phyloP scores from a whole-genome alignment of 2,329 filamentous ascomycete species.

The Colletotrichum sp. region DNA sequence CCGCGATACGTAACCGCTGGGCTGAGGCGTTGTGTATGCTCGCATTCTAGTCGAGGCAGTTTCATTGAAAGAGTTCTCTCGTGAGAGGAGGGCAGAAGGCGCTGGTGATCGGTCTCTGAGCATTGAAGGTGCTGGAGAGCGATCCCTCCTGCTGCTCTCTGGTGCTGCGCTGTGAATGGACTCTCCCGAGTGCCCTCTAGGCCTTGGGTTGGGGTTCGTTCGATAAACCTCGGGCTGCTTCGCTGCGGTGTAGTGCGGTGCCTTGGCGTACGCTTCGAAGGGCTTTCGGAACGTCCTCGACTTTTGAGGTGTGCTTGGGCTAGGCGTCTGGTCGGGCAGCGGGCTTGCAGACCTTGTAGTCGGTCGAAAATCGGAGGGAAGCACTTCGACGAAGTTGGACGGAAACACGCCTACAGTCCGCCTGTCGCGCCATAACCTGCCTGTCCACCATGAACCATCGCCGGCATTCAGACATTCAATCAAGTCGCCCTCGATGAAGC shows the following conservation, averaged over 20 bases:
- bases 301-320: slow-evolving; percentile 61
- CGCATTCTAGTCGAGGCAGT: slow-evolving; percentile 20
- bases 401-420: slow-evolving; percentile 92
- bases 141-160: slow-evolving; percentile 8
- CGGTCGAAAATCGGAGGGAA: slow-evolving; percentile 85
- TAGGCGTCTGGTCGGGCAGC: slow-evolving; percentile 60
- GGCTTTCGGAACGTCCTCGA: slow-evolving; percentile 69
- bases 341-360: slow-evolving; percentile 65
- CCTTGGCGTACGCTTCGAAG: slow-evolving; percentile 70
- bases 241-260: slow-evolving; percentile 68
- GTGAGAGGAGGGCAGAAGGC: slow-evolving; percentile 21
- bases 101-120: slow-evolving; percentile 17
- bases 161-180: slow-evolving; percentile 31
- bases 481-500: slow-evolving; percentile 95
- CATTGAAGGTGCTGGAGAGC: slow-evolving; percentile 19
- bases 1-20: slow-evolving; percentile 15
- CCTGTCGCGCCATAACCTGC: slow-evolving; percentile 85
- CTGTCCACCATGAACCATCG: slow-evolving; percentile 99
- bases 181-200: slow-evolving; percentile 45
- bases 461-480: slow-evolving; percentile 98
- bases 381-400: slow-evolving; percentile 94
- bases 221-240: slow-evolving; percentile 64
- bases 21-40: slow-evolving; percentile 16
- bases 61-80: slow-evolving; percentile 19
- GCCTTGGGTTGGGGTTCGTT: slow-evolving; percentile 40